Evolutionary conservation across 306 rosid species (phyloP).

Genomic region (Citrullus colocynthis): DNA sequence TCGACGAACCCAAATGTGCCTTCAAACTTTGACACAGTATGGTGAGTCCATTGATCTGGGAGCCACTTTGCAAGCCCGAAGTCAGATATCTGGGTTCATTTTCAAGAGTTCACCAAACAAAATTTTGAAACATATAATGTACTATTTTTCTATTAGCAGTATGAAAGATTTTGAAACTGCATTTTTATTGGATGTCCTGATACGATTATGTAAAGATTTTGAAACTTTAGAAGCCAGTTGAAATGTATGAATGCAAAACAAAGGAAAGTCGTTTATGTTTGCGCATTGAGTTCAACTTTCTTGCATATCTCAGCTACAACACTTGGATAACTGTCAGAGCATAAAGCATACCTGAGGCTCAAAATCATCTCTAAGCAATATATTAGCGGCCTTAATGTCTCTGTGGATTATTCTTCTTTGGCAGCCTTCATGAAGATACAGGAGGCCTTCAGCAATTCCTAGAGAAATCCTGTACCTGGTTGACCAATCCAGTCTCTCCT

Average conservation of each 20-base stretch:
- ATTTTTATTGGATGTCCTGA: not conserved
- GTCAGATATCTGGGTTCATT: slow-evolving; percentile 66
- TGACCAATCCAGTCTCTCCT: slow-evolving; percentile 72
- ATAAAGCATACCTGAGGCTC: slow-evolving; percentile 71
- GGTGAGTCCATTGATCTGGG: slow-evolving; percentile 98
- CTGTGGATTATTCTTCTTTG: slow-evolving; percentile 95
- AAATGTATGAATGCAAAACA: not conserved
- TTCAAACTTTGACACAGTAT: slow-evolving; percentile 72
- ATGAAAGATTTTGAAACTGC: not conserved
- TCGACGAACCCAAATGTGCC: slow-evolving; percentile 94
- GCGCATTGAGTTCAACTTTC: not conserved
- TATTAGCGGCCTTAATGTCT: slow-evolving; percentile 94
- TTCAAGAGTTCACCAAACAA: slow-evolving; percentile 11
- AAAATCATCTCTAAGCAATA: slow-evolving; percentile 75
- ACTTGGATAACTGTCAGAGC: slow-evolving; percentile 5
- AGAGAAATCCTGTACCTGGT: slow-evolving; percentile 54
- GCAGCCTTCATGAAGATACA: slow-evolving; percentile 82
- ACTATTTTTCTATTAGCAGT: not conserved
- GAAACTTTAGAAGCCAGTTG: not conserved
- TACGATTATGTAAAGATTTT: not conserved
- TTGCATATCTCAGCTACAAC: not conserved
- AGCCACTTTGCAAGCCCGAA: slow-evolving; percentile 98
- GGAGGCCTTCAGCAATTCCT: slow-evolving; percentile 86
- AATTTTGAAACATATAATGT: not conserved
- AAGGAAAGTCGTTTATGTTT: not conserved